Conservation (phyloP, 441 rosid genomes). For the Arabidopsis lyrata region DNA sequence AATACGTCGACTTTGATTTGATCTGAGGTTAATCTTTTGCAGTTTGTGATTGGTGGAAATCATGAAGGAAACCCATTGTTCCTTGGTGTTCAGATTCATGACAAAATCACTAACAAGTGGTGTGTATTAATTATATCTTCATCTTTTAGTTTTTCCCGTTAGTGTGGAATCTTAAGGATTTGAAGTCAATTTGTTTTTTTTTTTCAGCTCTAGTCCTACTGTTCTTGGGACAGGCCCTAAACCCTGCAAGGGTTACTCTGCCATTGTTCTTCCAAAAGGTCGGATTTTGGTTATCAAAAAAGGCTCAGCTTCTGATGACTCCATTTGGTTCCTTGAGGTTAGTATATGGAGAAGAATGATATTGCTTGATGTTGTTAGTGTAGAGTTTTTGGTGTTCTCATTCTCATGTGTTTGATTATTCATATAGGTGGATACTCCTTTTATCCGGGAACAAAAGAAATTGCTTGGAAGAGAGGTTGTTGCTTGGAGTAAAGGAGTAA, state of each 20-base stretch:
- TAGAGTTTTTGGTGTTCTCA: neutral
- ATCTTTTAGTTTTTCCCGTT: constrained; percentile 32
- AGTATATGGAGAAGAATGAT: constrained; percentile 33
- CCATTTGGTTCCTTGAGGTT: constrained; percentile 97
- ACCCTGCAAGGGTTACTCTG: constrained; percentile 67
- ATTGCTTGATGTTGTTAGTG: neutral
- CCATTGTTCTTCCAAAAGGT: constrained; percentile 61
- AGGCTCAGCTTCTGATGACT: constrained; percentile 76
- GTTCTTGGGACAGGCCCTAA: constrained; percentile 75
- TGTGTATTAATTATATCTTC: constrained; percentile 44
- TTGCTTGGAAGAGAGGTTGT: constrained; percentile 67
- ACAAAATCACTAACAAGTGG: constrained; percentile 62
- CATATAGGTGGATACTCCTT: constrained; percentile 72
- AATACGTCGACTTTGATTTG: constrained; percentile 29
- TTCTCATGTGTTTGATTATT: constrained; percentile 27
- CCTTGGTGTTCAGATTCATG: constrained; percentile 61
- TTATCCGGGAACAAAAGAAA: constrained; percentile 69
- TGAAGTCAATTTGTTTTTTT: constrained; percentile 29
- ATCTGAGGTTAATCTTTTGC: constrained; percentile 35
- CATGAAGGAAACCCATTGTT: constrained; percentile 60
- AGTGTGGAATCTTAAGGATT: constrained; percentile 31
- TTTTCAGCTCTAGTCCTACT: constrained; percentile 65
- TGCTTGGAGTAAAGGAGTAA: constrained; percentile 92
- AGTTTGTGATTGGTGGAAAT: constrained; percentile 69
- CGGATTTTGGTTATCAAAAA: constrained; percentile 75